Evolutionary conservation across 352 stramenopile genomes (phyloP).

Genomic region (Globisporangium parvum): DNA sequence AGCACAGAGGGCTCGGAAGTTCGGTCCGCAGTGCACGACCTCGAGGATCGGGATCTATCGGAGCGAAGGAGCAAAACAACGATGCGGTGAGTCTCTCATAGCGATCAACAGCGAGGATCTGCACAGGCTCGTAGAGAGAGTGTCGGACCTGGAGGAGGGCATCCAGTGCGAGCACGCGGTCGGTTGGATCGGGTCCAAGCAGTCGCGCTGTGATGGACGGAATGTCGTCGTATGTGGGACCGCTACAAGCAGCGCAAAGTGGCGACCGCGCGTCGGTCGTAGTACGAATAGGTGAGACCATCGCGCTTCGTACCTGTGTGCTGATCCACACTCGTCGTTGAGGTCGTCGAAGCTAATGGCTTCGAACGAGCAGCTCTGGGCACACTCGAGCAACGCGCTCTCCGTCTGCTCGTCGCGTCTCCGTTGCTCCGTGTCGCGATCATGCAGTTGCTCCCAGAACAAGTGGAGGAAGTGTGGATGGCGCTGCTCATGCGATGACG

Average conservation of each 20-base stretch:
- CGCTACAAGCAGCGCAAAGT: background rate
- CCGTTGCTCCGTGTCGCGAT: background rate
- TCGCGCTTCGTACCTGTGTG: constrained; percentile 22
- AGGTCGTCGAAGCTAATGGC: constrained; percentile 38
- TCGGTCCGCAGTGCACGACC: constrained; percentile 36
- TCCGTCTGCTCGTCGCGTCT: background rate
- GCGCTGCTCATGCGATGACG: no score
- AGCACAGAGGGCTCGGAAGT: constrained; percentile 26
- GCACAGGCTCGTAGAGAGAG: no score
- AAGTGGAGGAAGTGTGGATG: constrained; percentile 5
- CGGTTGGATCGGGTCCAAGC: background rate
- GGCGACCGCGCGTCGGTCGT: no score
- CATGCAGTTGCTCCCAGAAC: constrained; percentile 1
- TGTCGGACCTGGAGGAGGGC: constrained; percentile 15
- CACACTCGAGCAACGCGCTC: background rate
- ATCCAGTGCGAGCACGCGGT: constrained; percentile 7
- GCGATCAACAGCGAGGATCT: no score
- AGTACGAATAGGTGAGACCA: no score
- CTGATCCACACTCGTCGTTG: constrained; percentile 30
- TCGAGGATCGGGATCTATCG: constrained; percentile 45
- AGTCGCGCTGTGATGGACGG: constrained; percentile 6
- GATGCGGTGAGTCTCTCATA: no score
- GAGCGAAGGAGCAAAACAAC: background rate
- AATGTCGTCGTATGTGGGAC: constrained; percentile 11
- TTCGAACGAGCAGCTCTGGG: constrained; percentile 25